Conservation (phyloP, 768 basidiomycete species). For the Suillus paluster region DNA sequence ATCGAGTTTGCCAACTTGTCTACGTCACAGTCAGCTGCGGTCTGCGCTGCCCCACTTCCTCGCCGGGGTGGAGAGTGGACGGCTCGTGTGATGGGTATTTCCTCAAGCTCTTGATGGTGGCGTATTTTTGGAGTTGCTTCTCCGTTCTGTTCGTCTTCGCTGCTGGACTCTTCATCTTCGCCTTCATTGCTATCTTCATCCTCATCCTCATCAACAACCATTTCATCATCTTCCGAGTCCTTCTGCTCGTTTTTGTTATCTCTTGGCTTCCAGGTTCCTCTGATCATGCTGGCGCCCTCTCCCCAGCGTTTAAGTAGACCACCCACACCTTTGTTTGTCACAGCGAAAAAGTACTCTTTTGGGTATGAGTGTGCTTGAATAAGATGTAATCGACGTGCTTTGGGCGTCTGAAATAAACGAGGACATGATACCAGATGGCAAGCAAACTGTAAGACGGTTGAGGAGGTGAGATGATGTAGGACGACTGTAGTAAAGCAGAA, state of each 20-base stretch:
- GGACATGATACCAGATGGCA: slow-evolving; percentile 71
- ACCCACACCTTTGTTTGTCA: slow-evolving; percentile 90
- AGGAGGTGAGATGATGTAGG: slow-evolving; percentile 5
- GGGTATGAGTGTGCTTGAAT: slow-evolving; percentile 84
- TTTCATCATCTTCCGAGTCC: slow-evolving; percentile 18
- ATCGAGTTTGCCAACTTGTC: slow-evolving; percentile 55
- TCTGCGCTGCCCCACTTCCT: slow-evolving; percentile 21
- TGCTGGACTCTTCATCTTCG: slow-evolving; percentile 12
- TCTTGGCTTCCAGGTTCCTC: slow-evolving; percentile 70
- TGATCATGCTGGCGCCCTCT: slow-evolving; percentile 79
- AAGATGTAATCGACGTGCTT: slow-evolving; percentile 77
- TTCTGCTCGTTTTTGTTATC: slow-evolving; percentile 27
- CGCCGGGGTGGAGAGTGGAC: slow-evolving; percentile 22
- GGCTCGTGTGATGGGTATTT: slow-evolving; percentile 24
- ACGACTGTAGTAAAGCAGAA: slow-evolving; percentile 7
- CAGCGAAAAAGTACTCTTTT: slow-evolving; percentile 88
- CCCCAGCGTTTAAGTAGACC: slow-evolving; percentile 81
- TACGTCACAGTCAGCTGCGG: slow-evolving; percentile 31
- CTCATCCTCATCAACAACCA: slow-evolving; percentile 28
- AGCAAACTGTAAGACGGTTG: slow-evolving; percentile 57
- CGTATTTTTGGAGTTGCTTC: slow-evolving; percentile 33
- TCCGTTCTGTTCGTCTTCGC: slow-evolving; percentile 15
- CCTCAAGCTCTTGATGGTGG: slow-evolving; percentile 17
- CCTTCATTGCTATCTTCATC: slow-evolving; percentile 32
- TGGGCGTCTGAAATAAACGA: slow-evolving; percentile 70